Evolutionary conservation across 306 rosid species (phyloP).

Genomic region (Dryas drummondii): DNA sequence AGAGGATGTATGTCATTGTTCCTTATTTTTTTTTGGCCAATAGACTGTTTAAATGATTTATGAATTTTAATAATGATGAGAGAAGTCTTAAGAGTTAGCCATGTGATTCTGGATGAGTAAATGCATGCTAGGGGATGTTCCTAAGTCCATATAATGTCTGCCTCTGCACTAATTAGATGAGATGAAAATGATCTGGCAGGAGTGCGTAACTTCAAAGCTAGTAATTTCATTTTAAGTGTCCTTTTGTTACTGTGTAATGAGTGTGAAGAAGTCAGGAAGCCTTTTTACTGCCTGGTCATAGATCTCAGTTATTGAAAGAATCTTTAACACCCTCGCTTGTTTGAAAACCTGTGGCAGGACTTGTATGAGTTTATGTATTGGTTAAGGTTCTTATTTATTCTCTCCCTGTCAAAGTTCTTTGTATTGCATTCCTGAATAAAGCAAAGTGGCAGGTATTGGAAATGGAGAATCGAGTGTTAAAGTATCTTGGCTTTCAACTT

Average conservation of each 20-base stretch:
- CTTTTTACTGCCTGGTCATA: background rate
- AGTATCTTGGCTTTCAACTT: conserved; percentile 49
- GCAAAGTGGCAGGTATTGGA: conserved; percentile 49
- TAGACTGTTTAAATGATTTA: background rate
- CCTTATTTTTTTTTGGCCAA: background rate
- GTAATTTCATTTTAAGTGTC: background rate
- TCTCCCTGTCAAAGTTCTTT: conserved; percentile 11
- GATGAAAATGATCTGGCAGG: background rate
- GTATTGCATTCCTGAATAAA: conserved; percentile 28
- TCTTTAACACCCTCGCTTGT: background rate
- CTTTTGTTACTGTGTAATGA: conserved; percentile 1
- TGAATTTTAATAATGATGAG: background rate
- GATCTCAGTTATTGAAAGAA: background rate
- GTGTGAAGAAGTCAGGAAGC: conserved; percentile 1
- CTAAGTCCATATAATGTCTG: background rate
- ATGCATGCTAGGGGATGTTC: background rate
- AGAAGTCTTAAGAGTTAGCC: background rate
- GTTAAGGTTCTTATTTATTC: conserved; percentile 11
- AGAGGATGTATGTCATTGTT: conserved; percentile 47
- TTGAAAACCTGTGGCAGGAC: background rate
- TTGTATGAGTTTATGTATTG: background rate
- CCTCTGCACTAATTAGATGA: background rate
- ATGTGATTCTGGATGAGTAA: background rate
- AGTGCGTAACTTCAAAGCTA: background rate
- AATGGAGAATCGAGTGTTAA: conserved; percentile 58